Base-by-base conservation (phyloP, 805 yeast species). In the Pichia californica region DNA sequence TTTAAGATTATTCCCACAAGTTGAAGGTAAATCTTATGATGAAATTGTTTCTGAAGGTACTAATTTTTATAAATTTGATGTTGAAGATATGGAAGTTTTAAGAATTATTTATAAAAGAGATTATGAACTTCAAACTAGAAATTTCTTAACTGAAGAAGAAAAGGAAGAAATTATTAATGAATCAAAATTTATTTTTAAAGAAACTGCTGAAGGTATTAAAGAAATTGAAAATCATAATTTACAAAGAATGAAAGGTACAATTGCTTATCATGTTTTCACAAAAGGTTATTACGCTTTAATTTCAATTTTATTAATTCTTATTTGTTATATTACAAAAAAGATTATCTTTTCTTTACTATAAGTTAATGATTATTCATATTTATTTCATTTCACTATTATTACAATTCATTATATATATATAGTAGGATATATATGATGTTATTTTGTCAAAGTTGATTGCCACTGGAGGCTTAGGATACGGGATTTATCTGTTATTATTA, bases 101-200 rank as follows among this genome's bases (percentile, higher is more conserved):
- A 74, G 93, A 58, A 63, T 78, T 38, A 59, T 67, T 26, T 87
- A 81, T 66, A 86, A 85, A 66, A 72, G 83, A 52, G 84, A 82
- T 52, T 86, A 81, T 62, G 95, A 86, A 65, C 66, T 85, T 44
- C 77, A 77, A 37, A 86, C 95, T 5, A 74, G 95, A 56, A 74
- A 79, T 51, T 67, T 64, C n/a, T 69, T 86, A 48, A 71, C 82
- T 2, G 95, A 86, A 62, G 66, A 65, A 31, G 84, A 86, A 63
- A 87, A 86, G 65, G 60, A 67, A 44, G 84, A 81, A 43, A 73
- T 86, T 49, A 79, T 86, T 36, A 74, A 76, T 28, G 91, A 84
- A 56, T 69, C 88, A 9, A 69, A 73, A 54, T 76, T 71, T 49
- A 78, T 85, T 37, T 87, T 83, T 59, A 68, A 68, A 44, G 77